Base-by-base conservation (phyloP, 2,329 filamentous ascomycete species). In the Pseudogymnoascus sp. region DNA sequence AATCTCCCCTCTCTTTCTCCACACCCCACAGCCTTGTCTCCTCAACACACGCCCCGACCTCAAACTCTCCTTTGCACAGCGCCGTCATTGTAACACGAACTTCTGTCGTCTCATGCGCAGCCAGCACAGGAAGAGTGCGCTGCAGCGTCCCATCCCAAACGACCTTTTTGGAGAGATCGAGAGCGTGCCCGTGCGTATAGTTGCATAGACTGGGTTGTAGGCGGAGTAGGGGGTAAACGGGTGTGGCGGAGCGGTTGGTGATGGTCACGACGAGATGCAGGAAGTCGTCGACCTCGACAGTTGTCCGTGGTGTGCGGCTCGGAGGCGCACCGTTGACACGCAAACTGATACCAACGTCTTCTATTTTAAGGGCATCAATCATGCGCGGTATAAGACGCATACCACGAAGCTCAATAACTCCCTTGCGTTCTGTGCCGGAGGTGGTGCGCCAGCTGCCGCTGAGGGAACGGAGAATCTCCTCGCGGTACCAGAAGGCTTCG, bases 401-500 rank as follows among this genome's bases (percentile, higher is more conserved):
- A 35, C 84, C 85, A 41, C 92, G 86, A 4, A 96, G 76, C 70
- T 96, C 90, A 59, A 97, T 82, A 1, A 78, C 79, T 2, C 92
- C 92, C 38, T 87, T 81, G 50, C 75, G 73, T 1, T 76, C 76
- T 0, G 78, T 77, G 1, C 77, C 77, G 1, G 78, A 77, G 35
- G 66, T 70, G 0, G 84, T 84, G 61, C 78, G 83, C 92, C 92
- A 97, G 0, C 80, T 83, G 0, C 87, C 91, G 25, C 79, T 80
- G 8, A 96, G 75, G 41, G 80, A 79, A 63, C 88, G 86, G 2
- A 97, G 80, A 1, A 97, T 81, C 70, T 85, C 86, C 72, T 96
- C 89, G 14, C 92, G 85, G 73, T 91, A 96, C 92, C 92, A 97
- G 72, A 97, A 97, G 0, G 87, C 85, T 74, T 96, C 91, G 59